Conservation (phyloP, 257 asterid species). For the Fraxinus quadrangulata region DNA sequence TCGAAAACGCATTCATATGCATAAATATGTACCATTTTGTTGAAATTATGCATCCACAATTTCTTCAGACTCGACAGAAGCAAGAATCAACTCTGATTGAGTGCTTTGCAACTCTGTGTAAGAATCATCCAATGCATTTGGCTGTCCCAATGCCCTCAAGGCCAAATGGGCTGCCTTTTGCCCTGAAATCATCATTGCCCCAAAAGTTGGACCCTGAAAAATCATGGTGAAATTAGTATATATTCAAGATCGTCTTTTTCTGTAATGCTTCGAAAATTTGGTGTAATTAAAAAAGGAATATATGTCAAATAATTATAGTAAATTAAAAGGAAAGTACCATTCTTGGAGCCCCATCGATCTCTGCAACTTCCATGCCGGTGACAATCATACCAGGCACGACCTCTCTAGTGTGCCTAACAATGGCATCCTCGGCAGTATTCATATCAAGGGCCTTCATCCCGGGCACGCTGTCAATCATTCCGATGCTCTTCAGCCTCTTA, state of each 20-base stretch:
- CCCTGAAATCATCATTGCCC: constrained; percentile 93
- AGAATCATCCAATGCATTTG: constrained; percentile 63
- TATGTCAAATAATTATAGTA: neutral
- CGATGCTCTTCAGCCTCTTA: constrained; percentile 81
- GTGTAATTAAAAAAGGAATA: neutral
- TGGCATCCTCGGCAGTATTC: constrained; percentile 93
- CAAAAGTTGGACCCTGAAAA: constrained; percentile 81
- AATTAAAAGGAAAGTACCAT: constrained; percentile 51
- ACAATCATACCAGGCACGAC: constrained; percentile 94
- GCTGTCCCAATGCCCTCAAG: constrained; percentile 66
- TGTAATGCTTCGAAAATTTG: too few species aligned
- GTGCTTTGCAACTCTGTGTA: constrained; percentile 18
- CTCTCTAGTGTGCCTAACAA: constrained; percentile 81
- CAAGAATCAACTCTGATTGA: constrained; percentile 54
- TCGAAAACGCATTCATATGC: neutral
- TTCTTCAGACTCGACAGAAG: constrained; percentile 59
- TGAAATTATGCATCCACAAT: constrained; percentile 48
- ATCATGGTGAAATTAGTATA: constrained; percentile 6
- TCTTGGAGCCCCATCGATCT: constrained; percentile 90
- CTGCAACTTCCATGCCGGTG: constrained; percentile 97
- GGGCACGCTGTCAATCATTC: constrained; percentile 83
- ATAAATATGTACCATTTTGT: neutral
- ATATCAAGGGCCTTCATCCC: constrained; percentile 96
- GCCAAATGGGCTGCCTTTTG: constrained; percentile 95
- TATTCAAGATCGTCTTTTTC: neutral